These are phyloP conservation scores for Eruca vesicaria DNA, from an alignment of 441 rosid genomes.

Conservation along the genomic window DNA sequence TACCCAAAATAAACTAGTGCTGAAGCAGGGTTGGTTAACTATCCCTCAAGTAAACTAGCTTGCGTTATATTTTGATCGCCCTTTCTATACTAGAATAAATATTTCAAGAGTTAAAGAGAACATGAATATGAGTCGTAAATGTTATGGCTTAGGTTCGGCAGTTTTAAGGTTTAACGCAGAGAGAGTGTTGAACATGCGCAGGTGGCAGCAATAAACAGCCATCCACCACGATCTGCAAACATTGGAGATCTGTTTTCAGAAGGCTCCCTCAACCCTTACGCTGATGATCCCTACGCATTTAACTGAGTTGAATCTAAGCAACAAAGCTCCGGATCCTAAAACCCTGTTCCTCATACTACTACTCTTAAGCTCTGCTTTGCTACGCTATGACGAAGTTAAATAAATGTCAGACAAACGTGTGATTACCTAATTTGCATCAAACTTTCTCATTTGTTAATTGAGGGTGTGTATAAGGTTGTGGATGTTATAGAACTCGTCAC, in stretches of 20 bases:
- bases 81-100: background rate
- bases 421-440: background rate
- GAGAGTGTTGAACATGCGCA: constrained; percentile 27
- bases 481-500: background rate
- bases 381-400: background rate
- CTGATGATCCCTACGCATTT: constrained; percentile 88
- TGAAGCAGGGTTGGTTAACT: background rate
- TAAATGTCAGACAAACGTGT: background rate
- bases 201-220: constrained; percentile 43
- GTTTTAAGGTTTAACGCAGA: background rate
- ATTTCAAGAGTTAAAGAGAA: background rate
- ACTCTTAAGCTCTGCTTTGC: background rate
- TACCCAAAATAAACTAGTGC: background rate
- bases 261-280: constrained; percentile 86
- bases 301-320: constrained; percentile 33
- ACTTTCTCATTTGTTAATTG: background rate
- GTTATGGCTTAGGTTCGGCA: too few relatives aligned
- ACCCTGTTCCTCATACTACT: background rate
- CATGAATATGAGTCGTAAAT: background rate
- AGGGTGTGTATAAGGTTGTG: background rate
- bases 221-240: constrained; percentile 53
- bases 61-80: background rate
- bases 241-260: constrained; percentile 92
- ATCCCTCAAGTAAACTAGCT: background rate
- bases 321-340: background rate